Conservation (phyloP, 495 filamentous ascomycete genomes). For the Aspergillus saccharolyticus region DNA sequence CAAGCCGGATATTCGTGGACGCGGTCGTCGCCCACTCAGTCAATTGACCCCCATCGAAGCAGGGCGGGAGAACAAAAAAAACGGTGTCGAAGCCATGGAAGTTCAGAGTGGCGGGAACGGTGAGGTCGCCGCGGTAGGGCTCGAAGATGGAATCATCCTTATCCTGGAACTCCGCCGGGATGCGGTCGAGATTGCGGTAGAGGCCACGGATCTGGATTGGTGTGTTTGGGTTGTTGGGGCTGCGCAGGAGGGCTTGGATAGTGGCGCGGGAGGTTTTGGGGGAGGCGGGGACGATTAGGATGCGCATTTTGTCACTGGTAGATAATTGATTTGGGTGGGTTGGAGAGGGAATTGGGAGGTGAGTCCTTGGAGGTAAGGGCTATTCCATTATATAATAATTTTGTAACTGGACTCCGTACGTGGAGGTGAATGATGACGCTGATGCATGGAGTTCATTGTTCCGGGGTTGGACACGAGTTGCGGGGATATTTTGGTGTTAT, state of each 20-base stretch:
- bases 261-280: constrained; percentile 7
- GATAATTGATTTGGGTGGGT: not conserved
- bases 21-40: not conserved
- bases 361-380: too few relatives aligned
- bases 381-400: too few relatives aligned
- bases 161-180: constrained; percentile 4
- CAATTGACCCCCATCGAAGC: not conserved
- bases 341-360: not conserved
- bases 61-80: constrained; percentile 6
- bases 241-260: constrained; percentile 2
- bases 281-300: constrained; percentile 7
- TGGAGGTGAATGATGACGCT: too few relatives aligned
- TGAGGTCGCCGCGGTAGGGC: constrained; percentile 2
- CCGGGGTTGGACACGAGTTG: too few relatives aligned
- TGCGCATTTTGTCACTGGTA: constrained; percentile 5
- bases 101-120: constrained; percentile 1
- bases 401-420: too few relatives aligned
- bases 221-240: not conserved
- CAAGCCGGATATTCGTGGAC: constrained; percentile 1
- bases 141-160: constrained; percentile 9
- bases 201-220: not conserved
- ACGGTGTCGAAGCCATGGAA: constrained; percentile 5
- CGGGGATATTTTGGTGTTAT: too few relatives aligned
- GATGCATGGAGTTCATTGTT: too few relatives aligned
- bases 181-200: constrained; percentile 7